phyloP scores from a whole-genome alignment of 2,329 filamentous ascomycete species.

The Knufia petricola region DNA sequence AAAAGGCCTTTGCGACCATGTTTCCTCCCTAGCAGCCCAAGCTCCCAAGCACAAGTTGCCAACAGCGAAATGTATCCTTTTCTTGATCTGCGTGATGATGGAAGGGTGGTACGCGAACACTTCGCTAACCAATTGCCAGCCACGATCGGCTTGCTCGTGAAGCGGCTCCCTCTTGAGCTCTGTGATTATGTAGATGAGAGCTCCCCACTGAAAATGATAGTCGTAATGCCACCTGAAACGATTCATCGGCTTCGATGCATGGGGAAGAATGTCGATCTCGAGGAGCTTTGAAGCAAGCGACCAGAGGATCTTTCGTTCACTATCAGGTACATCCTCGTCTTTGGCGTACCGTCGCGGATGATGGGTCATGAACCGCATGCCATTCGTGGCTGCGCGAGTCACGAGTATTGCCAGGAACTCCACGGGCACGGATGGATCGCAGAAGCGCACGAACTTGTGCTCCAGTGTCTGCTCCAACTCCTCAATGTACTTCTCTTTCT shows the following conservation, averaged over 20 bases:
- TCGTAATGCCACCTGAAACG: conserved; percentile 40
- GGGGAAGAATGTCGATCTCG: conserved; percentile 32
- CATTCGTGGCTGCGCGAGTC: conserved; percentile 34
- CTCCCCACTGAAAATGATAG: conserved; percentile 43
- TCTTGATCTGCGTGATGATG: conserved; percentile 29
- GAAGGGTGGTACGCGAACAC: conserved; percentile 36
- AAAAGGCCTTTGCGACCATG: conserved; percentile 13
- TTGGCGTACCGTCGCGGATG: conserved; percentile 32
- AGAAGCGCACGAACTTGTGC: conserved; percentile 45
- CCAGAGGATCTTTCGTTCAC: conserved; percentile 34
- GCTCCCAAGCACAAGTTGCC: conserved; percentile 36
- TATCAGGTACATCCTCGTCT: conserved; percentile 25
- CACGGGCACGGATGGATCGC: conserved; percentile 40
- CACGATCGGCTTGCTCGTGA: conserved; percentile 29
- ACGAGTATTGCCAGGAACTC: conserved; percentile 39
- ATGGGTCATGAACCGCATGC: conserved; percentile 38
- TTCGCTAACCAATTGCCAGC: conserved; percentile 39
- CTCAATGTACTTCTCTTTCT: conserved; percentile 30
- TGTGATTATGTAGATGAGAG: conserved; percentile 42
- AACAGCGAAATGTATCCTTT: conserved; percentile 35
- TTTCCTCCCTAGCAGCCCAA: conserved; percentile 29
- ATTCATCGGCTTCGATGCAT: conserved; percentile 31
- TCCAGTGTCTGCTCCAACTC: conserved; percentile 45
- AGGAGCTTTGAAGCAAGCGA: conserved; percentile 30
- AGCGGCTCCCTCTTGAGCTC: conserved; percentile 32